Conservation (phyloP, 1,139 yeast genomes). For the Geotrichum klebahnii region DNA sequence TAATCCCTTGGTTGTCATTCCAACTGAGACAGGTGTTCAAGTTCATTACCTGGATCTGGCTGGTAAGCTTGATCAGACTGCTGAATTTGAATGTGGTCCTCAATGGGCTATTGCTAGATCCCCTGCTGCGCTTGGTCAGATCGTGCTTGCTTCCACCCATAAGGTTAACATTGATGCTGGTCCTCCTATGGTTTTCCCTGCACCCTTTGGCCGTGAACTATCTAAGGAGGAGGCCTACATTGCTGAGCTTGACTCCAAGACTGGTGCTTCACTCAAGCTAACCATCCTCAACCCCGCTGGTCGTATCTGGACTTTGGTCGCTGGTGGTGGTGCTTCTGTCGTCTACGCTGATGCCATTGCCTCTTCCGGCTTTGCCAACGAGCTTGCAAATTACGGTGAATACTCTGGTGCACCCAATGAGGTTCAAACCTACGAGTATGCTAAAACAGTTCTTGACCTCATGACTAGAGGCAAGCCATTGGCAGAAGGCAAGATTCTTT, state of each 20-base stretch:
- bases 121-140: conserved; percentile 43
- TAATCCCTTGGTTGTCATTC: conserved; percentile 47
- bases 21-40: conserved; percentile 41
- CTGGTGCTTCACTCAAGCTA: conserved; percentile 47
- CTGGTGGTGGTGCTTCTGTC: conserved; percentile 41
- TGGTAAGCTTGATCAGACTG: conserved; percentile 48
- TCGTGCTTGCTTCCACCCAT: conserved; percentile 27
- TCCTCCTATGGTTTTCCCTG: conserved; percentile 49
- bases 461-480: conserved; percentile 45
- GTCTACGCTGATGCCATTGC: conserved; percentile 50
- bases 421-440: conserved; percentile 47
- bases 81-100: conserved; percentile 49
- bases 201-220: conserved; percentile 48
- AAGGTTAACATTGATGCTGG: conserved; percentile 43
- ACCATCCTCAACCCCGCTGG: conserved; percentile 45
- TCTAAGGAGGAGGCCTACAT: conserved; percentile 47
- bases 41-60: conserved; percentile 48
- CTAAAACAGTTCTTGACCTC: conserved; percentile 47
- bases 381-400: conserved; percentile 48
- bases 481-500: conserved; percentile 44
- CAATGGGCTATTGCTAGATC: conserved; percentile 49
- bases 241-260: conserved; percentile 48
- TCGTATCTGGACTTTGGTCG: conserved; percentile 44
- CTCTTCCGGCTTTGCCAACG: conserved; percentile 45
- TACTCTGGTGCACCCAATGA: conserved; percentile 46